Percentiles rank a stretch among this genome's conserved stretches.
Conservation (phyloP, 2,329 filamentous ascomycete genomes). For the Aspergillus puulaauensis region DNA sequence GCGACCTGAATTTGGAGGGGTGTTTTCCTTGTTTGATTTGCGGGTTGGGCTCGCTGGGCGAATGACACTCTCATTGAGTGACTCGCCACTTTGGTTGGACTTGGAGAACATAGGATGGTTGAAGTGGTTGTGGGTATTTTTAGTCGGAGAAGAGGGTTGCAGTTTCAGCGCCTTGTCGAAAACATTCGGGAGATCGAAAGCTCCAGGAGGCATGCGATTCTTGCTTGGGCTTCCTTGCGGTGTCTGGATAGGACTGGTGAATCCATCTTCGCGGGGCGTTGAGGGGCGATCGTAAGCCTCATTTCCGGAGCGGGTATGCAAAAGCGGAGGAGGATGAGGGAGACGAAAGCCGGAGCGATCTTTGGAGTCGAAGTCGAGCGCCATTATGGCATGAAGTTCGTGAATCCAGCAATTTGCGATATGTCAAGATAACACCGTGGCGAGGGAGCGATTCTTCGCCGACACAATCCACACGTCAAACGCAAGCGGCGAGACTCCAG, state of each 20-base stretch:
- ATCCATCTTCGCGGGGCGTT: constrained; percentile 45
- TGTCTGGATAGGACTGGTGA: constrained; percentile 50
- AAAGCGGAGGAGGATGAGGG: constrained; percentile 47
- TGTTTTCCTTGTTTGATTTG: constrained; percentile 73
- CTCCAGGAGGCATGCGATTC: constrained; percentile 47
- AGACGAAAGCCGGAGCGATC: constrained; percentile 38
- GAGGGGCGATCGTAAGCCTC: constrained; percentile 48
- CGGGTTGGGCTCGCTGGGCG: constrained; percentile 47
- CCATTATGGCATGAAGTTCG: constrained; percentile 28
- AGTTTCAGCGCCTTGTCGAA: constrained; percentile 53
- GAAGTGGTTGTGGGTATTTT: constrained; percentile 40
- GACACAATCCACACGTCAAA: not conserved
- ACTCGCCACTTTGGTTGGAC: constrained; percentile 42
- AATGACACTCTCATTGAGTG: constrained; percentile 46
- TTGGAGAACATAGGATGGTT: constrained; percentile 42
- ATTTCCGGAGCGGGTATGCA: constrained; percentile 50
- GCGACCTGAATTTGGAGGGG: constrained; percentile 61
- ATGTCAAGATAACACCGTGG: not conserved
- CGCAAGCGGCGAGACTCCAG: not conserved
- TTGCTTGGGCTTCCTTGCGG: constrained; percentile 54
- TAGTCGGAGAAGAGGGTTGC: constrained; percentile 45
- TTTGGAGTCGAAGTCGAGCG: constrained; percentile 35
- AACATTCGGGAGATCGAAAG: constrained; percentile 49
- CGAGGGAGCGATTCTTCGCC: constrained; percentile 5
- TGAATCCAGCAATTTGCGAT: not conserved